Evolutionary conservation across 495 filamentous ascomycete species (phyloP).

Genomic region (Sporormia fimetaria): DNA sequence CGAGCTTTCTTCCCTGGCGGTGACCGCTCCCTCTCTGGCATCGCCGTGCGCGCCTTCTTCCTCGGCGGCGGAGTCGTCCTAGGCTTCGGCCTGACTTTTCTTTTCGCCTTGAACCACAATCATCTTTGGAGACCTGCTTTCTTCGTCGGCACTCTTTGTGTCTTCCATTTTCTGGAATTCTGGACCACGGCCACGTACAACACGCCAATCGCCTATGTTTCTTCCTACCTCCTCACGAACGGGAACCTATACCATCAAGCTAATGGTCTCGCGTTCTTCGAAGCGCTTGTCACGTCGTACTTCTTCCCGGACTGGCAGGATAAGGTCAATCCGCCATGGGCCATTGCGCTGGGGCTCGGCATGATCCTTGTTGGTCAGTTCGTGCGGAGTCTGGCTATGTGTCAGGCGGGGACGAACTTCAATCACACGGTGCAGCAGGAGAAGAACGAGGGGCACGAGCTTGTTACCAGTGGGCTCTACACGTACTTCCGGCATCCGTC

Average conservation of each 20-base stretch:
- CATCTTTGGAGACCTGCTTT: slow-evolving; percentile 73
- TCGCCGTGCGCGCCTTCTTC: slow-evolving; percentile 61
- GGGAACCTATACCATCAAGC: slow-evolving; percentile 77
- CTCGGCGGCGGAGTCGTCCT: slow-evolving; percentile 42
- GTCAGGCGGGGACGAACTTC: slow-evolving; percentile 80
- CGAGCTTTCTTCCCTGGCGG: slow-evolving; percentile 24
- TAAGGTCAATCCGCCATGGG: slow-evolving; percentile 28
- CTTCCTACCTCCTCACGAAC: slow-evolving; percentile 76
- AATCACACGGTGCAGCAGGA: slow-evolving; percentile 71
- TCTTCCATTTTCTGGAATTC: slow-evolving; percentile 96
- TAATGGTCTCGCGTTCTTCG: slow-evolving; percentile 58
- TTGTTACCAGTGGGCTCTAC: slow-evolving; percentile 69
- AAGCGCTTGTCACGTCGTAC: slow-evolving; percentile 50
- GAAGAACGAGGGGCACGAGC: slow-evolving; percentile 53
- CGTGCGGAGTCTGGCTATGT: slow-evolving; percentile 69
- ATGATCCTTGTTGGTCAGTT: slow-evolving; percentile 62
- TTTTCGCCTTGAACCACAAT: slow-evolving; percentile 31
- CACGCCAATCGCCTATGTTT: slow-evolving; percentile 53
- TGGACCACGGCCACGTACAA: slow-evolving; percentile 78
- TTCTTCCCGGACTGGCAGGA: slow-evolving; percentile 44
- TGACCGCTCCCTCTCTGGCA: slow-evolving; percentile 54
- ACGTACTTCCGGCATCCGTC: slow-evolving; percentile 63
- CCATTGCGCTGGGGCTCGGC: slow-evolving; percentile 43
- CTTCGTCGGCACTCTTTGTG: slow-evolving; percentile 61
- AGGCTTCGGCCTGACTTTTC: slow-evolving; percentile 35